Base-by-base conservation (phyloP, 768 basidiomycete genomes). In the Mycena capillaripes region DNA sequence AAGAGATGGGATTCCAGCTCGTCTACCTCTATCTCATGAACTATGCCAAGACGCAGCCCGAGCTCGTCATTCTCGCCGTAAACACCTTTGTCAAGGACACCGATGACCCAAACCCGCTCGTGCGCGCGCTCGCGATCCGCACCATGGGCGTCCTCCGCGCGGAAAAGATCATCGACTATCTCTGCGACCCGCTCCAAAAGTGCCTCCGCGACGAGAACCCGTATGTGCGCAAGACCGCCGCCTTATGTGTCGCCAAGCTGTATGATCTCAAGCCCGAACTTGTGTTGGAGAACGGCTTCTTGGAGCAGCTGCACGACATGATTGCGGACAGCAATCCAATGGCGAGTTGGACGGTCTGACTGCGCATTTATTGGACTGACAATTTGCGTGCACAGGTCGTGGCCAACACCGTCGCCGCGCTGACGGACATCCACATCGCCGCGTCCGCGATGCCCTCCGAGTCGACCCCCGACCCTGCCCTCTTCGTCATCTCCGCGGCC, bases 1-100 rank as follows among this genome's bases (percentile, higher is more conserved):
- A 38, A 38, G 38, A 8, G 16, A 38, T 38, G 38, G 53, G 34
- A 32, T 34, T 25, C 32, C 32, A 56, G 84, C 93, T 99, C 38
- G 98, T 99, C n/a, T 99, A 98, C 78, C 90, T 98, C 27, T 98
- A 98, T 82, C 91, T 99, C 70, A 98, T 99, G 95, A 99, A 99
- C 86, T 99, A 99, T 76, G 97, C 97, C 38, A 98, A 98, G 81
- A 97, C 97, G 0, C 98, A 99, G 79, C 98, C 98, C 0, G 98
- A 99, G 80, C 69, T 74, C n/a, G 73, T 74, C 29, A 99, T 99
- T 79, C 89, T 99, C 55, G 98, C 98, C 32, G 98, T 99, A 71
- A 99, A 99, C 80, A 99, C 97, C 10, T 98, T 99, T 80, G 98
- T 99, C 74, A 91, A 98, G 87, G 98, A 99, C 82, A 92, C 96